phyloP scores from a whole-genome alignment of 1,284 basidiomycete genomes.

The Ganoderma lingzhi region DNA sequence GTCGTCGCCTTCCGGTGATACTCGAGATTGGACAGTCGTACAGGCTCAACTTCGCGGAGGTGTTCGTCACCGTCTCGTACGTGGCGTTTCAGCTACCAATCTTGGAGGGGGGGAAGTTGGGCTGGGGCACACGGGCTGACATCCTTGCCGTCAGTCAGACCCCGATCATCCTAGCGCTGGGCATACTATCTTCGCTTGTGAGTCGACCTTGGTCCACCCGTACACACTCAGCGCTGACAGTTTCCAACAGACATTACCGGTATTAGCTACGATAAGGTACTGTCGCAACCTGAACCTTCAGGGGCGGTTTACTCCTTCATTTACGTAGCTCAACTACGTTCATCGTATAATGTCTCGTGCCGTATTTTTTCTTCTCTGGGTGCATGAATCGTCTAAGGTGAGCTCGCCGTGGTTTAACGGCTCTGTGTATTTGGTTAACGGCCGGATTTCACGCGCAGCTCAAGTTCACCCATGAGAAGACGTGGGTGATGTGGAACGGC shows the following conservation, averaged over 20 bases:
- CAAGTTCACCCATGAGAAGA: not conserved
- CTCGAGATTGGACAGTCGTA: slow-evolving; percentile 51
- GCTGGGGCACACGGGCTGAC: slow-evolving; percentile 59
- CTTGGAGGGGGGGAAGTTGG: slow-evolving; percentile 44
- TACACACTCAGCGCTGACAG: not conserved
- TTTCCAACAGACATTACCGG: slow-evolving; percentile 59
- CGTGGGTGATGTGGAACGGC: slow-evolving; percentile 21
- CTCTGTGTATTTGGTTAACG: not conserved
- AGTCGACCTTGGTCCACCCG: slow-evolving; percentile 34
- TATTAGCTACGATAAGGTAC: slow-evolving; percentile 63
- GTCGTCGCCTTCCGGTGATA: slow-evolving; percentile 59
- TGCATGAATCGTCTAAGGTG: slow-evolving; percentile 57
- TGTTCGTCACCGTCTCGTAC: slow-evolving; percentile 54
- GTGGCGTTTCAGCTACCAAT: slow-evolving; percentile 44
- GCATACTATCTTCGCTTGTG: slow-evolving; percentile 68
- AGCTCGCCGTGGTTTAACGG: slow-evolving; percentile 28
- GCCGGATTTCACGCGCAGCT: slow-evolving; percentile 13
- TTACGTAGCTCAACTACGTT: slow-evolving; percentile 53
- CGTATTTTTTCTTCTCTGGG: slow-evolving; percentile 55
- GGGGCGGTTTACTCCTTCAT: not conserved
- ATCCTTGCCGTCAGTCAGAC: slow-evolving; percentile 62
- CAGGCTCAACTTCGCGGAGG: slow-evolving; percentile 56
- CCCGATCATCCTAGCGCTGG: slow-evolving; percentile 68
- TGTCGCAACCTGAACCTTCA: not conserved
- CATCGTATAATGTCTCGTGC: slow-evolving; percentile 63